phyloP scores from a whole-genome alignment of 2,329 filamentous ascomycete genomes.

The Phoma sp. region DNA sequence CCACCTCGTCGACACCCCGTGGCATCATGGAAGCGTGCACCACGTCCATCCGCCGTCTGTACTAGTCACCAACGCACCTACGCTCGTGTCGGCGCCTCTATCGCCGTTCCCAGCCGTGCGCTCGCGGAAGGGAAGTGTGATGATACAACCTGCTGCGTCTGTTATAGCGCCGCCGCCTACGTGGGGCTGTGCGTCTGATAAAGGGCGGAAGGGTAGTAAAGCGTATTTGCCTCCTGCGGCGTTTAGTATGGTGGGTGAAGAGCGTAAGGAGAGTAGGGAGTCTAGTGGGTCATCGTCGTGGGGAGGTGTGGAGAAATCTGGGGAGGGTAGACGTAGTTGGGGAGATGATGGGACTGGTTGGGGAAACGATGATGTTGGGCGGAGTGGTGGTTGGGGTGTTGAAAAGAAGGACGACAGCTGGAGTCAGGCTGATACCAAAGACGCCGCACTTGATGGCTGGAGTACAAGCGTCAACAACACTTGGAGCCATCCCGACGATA shows the following conservation, averaged over 20 bases:
- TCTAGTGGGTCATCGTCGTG: constrained; percentile 16
- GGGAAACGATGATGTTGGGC: neutral
- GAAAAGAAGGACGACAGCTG: neutral
- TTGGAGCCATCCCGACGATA: neutral
- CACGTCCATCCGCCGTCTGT: neutral
- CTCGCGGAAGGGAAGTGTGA: neutral
- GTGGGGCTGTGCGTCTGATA: constrained; percentile 9
- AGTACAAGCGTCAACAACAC: neutral
- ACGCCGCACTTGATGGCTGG: neutral
- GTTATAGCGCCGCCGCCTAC: constrained; percentile 6
- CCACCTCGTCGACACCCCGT: neutral
- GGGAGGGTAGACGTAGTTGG: neutral
- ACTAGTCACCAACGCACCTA: constrained; percentile 17
- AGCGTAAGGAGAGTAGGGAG: neutral
- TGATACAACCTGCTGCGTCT: neutral
- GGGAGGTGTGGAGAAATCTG: constrained; percentile 1
- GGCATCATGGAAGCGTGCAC: neutral
- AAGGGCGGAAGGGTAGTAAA: constrained; percentile 2
- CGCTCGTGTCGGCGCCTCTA: neutral
- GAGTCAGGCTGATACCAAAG: no score
- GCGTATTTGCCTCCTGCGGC: constrained; percentile 13
- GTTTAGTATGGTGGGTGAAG: constrained; percentile 2
- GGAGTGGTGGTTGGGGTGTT: neutral
- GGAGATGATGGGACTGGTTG: no score
- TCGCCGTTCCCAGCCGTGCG: neutral